Base-by-base conservation (phyloP, 306 rosid species). In the Vigna radiata region DNA sequence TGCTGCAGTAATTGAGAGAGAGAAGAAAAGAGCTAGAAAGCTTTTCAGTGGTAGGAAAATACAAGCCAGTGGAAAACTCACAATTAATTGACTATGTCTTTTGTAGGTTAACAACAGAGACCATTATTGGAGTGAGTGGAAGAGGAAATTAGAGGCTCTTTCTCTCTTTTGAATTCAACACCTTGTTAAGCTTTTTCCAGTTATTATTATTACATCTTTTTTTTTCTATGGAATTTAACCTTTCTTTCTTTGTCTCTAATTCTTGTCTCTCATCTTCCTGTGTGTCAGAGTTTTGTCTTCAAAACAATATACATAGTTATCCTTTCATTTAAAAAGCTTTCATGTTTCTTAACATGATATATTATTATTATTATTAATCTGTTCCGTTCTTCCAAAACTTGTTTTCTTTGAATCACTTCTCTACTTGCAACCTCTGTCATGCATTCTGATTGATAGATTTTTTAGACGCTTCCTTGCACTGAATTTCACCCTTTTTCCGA, bases 281-380 rank as follows among this genome's bases (percentile, higher is more conserved):
- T 73, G 79, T 92, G 96, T 95, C 96, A 89, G 98, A 86, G 61
- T 21, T 81, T 91, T 68, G 53, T 83, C 83, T 78, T 70, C n/a
- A 63, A 68, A 53, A 73, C 68, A 70, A 55, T 65, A 72, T 50
- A 72, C 37, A 56, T 58, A 44, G 82, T 75, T 72, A 77, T 56
- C 81, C 71, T 59, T 68, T 49, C 56, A 16, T 19, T 63, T 59
- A 3, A 16, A 25, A 17, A 58, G 48, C 48, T 52, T 76, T 73
- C 81, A 82, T 86, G 74, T 84, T 49, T 79, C 23, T 7, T 76
- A 53, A 21, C 65, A 50, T 66, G 48, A 37, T 64, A 33, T 13
- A n/a, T 10, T 18, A 46, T 59, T 16, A 46, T 59, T 16, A 19
- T 19, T 19, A 50, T 76, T 60, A 60, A 60, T 60, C 18, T 60